phyloP scores from a whole-genome alignment of 2,329 filamentous ascomycete species.

The Colletotrichum sojae region DNA sequence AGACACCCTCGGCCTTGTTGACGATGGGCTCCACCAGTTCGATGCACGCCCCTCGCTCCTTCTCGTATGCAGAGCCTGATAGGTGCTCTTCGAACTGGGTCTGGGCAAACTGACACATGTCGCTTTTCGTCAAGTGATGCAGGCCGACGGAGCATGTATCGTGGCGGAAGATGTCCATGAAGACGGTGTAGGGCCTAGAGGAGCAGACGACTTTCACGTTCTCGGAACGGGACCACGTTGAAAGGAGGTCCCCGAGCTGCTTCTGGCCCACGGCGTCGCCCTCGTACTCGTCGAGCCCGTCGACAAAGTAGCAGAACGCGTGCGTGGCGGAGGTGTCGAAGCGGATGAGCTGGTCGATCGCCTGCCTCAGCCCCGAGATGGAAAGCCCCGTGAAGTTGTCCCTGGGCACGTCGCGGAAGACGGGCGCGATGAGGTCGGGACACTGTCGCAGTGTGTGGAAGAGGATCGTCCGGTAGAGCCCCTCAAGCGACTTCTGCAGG shows the following conservation, averaged over 20 bases:
- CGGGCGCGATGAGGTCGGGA: conserved; percentile 36
- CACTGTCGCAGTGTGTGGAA: conserved; percentile 41
- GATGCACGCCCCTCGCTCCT: neutral
- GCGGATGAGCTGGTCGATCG: neutral
- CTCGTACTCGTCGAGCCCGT: conserved; percentile 29
- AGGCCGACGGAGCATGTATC: neutral
- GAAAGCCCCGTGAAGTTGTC: neutral
- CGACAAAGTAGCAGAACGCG: conserved; percentile 33
- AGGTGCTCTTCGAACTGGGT: conserved; percentile 1
- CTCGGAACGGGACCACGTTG: neutral
- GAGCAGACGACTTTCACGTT: conserved; percentile 24
- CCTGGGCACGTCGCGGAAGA: conserved; percentile 27
- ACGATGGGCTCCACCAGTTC: neutral
- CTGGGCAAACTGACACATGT: conserved; percentile 3
- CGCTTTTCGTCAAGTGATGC: conserved; percentile 12
- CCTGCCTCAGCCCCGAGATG: neutral
- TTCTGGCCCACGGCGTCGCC: conserved; percentile 20
- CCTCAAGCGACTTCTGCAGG: conserved; percentile 41
- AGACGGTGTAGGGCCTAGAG: conserved; percentile 17
- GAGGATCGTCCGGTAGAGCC: conserved; percentile 41
- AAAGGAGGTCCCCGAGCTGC: conserved; percentile 2
- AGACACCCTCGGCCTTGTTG: conserved; percentile 1
- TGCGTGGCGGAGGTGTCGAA: neutral
- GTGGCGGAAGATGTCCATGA: conserved; percentile 3
- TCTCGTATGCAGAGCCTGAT: neutral